Evolutionary conservation across 371 early-diverging fungal genomes (phyloP).

Genomic region (Syncephalis plumigaleata): DNA sequence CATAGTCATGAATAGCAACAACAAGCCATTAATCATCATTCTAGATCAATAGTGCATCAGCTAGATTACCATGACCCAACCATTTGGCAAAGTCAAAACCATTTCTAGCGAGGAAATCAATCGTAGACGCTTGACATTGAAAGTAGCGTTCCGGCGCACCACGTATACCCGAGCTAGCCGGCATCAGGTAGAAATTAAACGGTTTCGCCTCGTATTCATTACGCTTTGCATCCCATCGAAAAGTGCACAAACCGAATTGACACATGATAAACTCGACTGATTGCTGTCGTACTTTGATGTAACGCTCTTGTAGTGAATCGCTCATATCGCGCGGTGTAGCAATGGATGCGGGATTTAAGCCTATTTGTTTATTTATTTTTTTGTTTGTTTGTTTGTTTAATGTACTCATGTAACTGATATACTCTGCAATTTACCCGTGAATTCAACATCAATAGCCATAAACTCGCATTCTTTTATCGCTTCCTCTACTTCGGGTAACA

Average conservation of each 20-base stretch:
- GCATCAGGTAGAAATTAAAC: conserved; percentile 82
- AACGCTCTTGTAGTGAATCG: conserved; percentile 11
- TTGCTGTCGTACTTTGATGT: conserved; percentile 11
- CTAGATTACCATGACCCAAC: conserved; percentile 15
- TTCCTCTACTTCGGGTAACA: conserved; percentile 29
- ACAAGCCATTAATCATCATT: neutral
- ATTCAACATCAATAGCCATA: conserved; percentile 72
- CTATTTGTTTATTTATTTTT: neutral
- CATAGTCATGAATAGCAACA: neutral
- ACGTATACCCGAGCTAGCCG: conserved; percentile 32
- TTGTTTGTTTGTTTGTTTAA: too few relatives aligned
- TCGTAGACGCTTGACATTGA: conserved; percentile 40
- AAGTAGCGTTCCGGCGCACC: conserved; percentile 45
- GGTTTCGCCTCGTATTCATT: conserved; percentile 57
- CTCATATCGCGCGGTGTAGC: conserved; percentile 1
- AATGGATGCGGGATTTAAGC: neutral
- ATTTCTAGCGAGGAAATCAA: conserved; percentile 61
- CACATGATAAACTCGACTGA: conserved; percentile 14
- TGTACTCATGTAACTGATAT: neutral
- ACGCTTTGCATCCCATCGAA: conserved; percentile 34
- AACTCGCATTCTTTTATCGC: conserved; percentile 59
- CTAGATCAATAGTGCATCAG: neutral
- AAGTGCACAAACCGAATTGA: conserved; percentile 72
- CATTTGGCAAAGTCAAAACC: conserved; percentile 73
- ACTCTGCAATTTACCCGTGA: conserved; percentile 35